These are phyloP conservation scores for Terfezia claveryi DNA, from an alignment of 495 filamentous ascomycete genomes.

Conservation along the genomic window DNA sequence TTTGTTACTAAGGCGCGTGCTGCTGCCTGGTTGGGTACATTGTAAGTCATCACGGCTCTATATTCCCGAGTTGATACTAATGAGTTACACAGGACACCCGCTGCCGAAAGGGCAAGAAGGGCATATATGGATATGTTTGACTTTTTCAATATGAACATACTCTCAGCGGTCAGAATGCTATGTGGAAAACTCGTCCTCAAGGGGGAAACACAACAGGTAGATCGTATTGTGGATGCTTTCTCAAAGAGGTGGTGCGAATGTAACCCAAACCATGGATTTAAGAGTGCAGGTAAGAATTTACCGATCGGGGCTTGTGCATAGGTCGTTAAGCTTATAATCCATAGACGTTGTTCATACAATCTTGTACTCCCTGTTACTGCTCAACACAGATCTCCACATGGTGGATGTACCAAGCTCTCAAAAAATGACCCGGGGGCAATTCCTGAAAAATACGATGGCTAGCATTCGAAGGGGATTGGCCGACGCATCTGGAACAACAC, in stretches of 20 bases:
- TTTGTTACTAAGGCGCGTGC: slow-evolving; percentile 54
- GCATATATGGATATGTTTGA: slow-evolving; percentile 90
- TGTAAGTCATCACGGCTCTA: slow-evolving; percentile 14
- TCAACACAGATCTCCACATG: slow-evolving; percentile 91
- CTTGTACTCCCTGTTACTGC: slow-evolving; percentile 78
- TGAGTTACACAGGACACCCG: slow-evolving; percentile 24
- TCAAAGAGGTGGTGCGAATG: slow-evolving; percentile 80
- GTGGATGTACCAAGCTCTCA: slow-evolving; percentile 60
- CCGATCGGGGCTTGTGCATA: not conserved
- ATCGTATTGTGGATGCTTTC: slow-evolving; percentile 76
- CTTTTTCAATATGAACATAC: slow-evolving; percentile 60
- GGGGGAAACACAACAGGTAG: slow-evolving; percentile 91
- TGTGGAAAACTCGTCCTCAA: slow-evolving; percentile 66
- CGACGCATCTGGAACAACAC: slow-evolving; percentile 34
- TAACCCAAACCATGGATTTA: slow-evolving; percentile 89
- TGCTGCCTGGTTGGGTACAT: slow-evolving; percentile 74
- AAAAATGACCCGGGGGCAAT: slow-evolving; percentile 87
- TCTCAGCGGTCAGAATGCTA: slow-evolving; percentile 53
- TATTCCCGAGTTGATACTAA: slow-evolving; percentile 4
- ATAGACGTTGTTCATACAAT: slow-evolving; percentile 91
- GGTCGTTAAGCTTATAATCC: slow-evolving; percentile 4
- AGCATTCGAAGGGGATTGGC: slow-evolving; percentile 57
- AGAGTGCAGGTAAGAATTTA: slow-evolving; percentile 43
- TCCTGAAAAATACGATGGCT: slow-evolving; percentile 88
- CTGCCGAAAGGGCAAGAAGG: slow-evolving; percentile 41